Conservation (phyloP, 306 rosid species). For the Vigna angularis region DNA sequence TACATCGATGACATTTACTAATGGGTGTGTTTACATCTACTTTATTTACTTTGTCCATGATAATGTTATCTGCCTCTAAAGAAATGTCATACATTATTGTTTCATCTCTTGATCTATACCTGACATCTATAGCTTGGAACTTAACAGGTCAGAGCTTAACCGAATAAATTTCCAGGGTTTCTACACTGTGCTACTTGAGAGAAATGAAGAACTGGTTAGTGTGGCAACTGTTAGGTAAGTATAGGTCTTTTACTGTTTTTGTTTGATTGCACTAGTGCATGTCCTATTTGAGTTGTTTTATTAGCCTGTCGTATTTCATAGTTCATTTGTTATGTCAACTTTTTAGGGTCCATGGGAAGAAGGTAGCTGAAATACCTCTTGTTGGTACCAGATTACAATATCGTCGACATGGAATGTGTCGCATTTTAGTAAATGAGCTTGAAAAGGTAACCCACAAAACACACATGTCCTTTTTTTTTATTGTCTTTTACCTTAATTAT, state of each 20-base stretch:
- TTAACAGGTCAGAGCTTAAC: slow-evolving; percentile 75
- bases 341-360: slow-evolving; percentile 75
- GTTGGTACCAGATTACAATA: slow-evolving; percentile 77
- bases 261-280: slow-evolving; percentile 16
- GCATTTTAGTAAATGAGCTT: slow-evolving; percentile 75
- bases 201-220: slow-evolving; percentile 75
- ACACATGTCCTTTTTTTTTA: neutral
- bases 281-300: slow-evolving; percentile 32
- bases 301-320: slow-evolving; percentile 4
- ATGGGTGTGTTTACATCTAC: neutral
- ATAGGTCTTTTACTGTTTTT: slow-evolving; percentile 26
- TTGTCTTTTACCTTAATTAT: neutral
- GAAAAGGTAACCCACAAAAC: slow-evolving; percentile 65
- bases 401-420: slow-evolving; percentile 94
- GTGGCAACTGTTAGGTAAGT: slow-evolving; percentile 86
- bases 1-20: neutral
- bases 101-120: slow-evolving; percentile 22
- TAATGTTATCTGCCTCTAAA: neutral
- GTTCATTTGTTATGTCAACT: slow-evolving; percentile 21
- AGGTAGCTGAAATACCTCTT: slow-evolving; percentile 90
- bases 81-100: slow-evolving; percentile 26
- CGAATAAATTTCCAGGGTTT: slow-evolving; percentile 84
- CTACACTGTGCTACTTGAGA: slow-evolving; percentile 75
- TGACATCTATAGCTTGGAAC: slow-evolving; percentile 36
- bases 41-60: neutral